Conservation (phyloP, 345 rosid species). For the Sapria himalayana region DNA sequence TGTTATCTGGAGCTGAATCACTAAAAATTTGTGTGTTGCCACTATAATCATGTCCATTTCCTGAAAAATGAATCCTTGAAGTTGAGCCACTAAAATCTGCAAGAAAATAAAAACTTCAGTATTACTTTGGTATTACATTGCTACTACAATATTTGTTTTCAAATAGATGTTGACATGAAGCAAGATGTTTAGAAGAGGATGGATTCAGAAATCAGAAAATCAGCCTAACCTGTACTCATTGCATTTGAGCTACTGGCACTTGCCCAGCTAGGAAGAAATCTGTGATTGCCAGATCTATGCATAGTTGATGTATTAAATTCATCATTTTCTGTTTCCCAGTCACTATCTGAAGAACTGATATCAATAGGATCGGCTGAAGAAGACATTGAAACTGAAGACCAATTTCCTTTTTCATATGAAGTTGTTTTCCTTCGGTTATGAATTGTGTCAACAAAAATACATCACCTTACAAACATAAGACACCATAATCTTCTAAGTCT, state of each 20-base stretch:
- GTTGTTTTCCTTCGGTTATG: too few species aligned
- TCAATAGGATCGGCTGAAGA: constrained; percentile 29
- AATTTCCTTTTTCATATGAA: too few species aligned
- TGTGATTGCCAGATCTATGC: constrained; percentile 14
- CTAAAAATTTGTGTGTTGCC: constrained; percentile 32
- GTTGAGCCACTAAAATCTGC: constrained; percentile 19
- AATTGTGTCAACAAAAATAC: too few species aligned
- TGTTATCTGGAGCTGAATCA: constrained; percentile 25
- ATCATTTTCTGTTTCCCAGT: constrained; percentile 23
- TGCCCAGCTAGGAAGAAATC: constrained; percentile 30
- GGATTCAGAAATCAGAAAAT: too few species aligned
- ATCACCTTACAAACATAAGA: too few species aligned
- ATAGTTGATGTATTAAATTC: constrained; percentile 7
- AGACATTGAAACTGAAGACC: too few species aligned
- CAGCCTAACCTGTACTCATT: constrained; percentile 15
- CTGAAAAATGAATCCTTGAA: constrained; percentile 7
- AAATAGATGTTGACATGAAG: too few species aligned
- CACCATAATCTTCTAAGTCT: too few species aligned
- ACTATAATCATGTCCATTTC: constrained; percentile 18
- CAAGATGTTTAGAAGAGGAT: too few species aligned
- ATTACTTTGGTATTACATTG: too few species aligned
- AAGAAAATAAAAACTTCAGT: too few species aligned
- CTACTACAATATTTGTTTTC: too few species aligned
- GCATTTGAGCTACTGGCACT: constrained; percentile 8
- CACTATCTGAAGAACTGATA: constrained; percentile 80